Evolutionary conservation across 805 yeast genomes (phyloP).

Genomic region (Saturnispora galanensis): DNA sequence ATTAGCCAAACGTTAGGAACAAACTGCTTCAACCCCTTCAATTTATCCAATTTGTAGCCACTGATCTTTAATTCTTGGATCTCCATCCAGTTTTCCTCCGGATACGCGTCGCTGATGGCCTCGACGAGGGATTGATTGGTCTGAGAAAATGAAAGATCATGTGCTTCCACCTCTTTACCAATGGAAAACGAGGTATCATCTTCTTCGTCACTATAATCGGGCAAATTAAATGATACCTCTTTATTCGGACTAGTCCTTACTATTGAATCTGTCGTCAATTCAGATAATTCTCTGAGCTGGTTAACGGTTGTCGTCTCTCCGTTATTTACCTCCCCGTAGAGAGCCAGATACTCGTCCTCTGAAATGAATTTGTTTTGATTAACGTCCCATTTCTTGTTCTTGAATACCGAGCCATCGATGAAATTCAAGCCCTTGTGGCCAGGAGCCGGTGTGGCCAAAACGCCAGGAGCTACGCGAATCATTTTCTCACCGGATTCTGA

Average conservation of each 20-base stretch:
- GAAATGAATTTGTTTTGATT: constrained; percentile 18
- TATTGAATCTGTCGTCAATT: constrained; percentile 4
- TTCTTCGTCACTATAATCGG: constrained; percentile 4
- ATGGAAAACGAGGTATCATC: neutral
- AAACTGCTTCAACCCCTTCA: constrained; percentile 35
- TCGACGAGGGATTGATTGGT: constrained; percentile 35
- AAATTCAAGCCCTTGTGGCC: constrained; percentile 22
- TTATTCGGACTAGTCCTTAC: neutral
- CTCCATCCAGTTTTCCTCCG: constrained; percentile 35
- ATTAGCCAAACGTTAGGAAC: constrained; percentile 34
- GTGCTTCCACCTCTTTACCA: neutral
- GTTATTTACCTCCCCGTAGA: constrained; percentile 1
- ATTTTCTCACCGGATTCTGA: neutral
- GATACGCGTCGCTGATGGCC: constrained; percentile 34
- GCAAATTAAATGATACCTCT: constrained; percentile 19
- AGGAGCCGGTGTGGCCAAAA: constrained; percentile 8
- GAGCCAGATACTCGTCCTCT: constrained; percentile 13
- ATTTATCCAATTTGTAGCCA: constrained; percentile 28
- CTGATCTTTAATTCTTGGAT: constrained; percentile 30
- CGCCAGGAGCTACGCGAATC: constrained; percentile 4
- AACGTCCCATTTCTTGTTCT: constrained; percentile 24
- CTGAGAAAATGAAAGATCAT: constrained; percentile 39
- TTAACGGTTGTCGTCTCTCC: constrained; percentile 11
- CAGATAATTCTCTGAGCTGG: constrained; percentile 1
- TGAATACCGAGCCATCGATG: constrained; percentile 25